A percentile compares a stretch with the other conserved stretches of the same genome.
phyloP scores from a whole-genome alignment of 2,329 filamentous ascomycete genomes.

The Rutstroemia sydowiana region DNA sequence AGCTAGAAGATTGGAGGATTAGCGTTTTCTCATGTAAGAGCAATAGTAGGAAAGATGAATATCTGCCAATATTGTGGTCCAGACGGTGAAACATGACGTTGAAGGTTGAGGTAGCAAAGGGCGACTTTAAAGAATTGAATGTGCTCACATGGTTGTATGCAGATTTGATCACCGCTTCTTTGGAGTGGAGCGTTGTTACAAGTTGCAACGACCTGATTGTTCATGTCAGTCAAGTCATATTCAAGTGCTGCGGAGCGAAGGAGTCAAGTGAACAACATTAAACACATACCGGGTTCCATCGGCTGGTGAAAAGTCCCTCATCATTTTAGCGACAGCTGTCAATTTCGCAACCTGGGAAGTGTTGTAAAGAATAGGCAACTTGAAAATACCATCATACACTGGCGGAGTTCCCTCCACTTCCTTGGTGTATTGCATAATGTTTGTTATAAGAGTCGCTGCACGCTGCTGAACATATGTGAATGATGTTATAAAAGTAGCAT shows the following conservation, averaged over 20 bases:
- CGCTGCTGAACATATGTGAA: neutral
- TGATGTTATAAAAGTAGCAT: neutral
- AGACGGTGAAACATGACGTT: too few relatives aligned
- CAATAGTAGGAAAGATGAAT: too few relatives aligned
- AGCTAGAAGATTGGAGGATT: neutral
- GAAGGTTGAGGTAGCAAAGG: neutral
- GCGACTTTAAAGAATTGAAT: neutral
- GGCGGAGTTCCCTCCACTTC: neutral
- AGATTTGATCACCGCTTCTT: neutral
- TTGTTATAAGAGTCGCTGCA: neutral
- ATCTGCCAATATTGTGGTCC: too few relatives aligned
- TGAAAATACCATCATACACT: neutral
- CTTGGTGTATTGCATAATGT: neutral
- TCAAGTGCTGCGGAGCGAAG: neutral
- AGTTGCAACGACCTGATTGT: neutral
- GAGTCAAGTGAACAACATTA: neutral
- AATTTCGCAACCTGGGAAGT: neutral
- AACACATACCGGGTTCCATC: neutral
- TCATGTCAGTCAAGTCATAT: neutral
- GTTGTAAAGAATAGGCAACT: neutral
- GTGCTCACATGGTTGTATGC: neutral
- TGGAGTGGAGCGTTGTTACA: neutral
- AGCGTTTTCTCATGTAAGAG: too few relatives aligned
- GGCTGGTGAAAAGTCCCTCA: neutral
- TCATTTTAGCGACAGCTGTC: neutral